phyloP scores from a whole-genome alignment of 2,329 filamentous ascomycete species.

The Metarhizium robertsii region DNA sequence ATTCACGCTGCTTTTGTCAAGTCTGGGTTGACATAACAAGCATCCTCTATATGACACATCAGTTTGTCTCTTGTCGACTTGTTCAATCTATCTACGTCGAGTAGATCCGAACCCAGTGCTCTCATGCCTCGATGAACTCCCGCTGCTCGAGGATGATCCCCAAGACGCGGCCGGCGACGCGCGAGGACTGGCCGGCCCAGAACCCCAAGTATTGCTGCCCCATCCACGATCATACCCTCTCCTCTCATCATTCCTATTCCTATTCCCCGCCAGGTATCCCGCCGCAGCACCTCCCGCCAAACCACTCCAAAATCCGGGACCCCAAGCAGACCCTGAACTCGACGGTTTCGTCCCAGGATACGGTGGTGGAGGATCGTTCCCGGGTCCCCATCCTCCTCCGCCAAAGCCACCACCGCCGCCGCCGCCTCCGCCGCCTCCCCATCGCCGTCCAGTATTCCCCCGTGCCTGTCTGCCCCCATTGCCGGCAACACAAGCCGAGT shows the following conservation, averaged over 20 bases:
- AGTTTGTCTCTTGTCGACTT: neutral
- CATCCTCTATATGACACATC: neutral
- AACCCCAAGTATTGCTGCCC: conserved; percentile 18
- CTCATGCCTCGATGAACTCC: conserved; percentile 42
- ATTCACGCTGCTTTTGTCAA: too few species aligned
- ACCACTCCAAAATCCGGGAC: conserved; percentile 67
- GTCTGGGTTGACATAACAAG: neutral
- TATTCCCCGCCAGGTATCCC: conserved; percentile 51
- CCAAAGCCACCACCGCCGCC: conserved; percentile 27
- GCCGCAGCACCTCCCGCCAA: conserved; percentile 60
- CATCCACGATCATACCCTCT: conserved; percentile 15
- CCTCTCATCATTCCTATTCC: conserved; percentile 25
- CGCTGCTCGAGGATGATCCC: conserved; percentile 21
- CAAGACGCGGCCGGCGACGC: conserved; percentile 20
- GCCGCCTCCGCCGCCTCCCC: conserved; percentile 24
- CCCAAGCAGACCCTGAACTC: conserved; percentile 36
- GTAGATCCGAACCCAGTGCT: conserved; percentile 69
- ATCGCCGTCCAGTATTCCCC: conserved; percentile 19
- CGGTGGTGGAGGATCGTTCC: conserved; percentile 43
- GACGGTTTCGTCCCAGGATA: conserved; percentile 30
- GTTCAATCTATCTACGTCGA: conserved; percentile 36
- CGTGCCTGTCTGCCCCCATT: conserved; percentile 7
- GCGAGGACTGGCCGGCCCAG: conserved; percentile 12
- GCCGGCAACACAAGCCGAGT: conserved; percentile 33
- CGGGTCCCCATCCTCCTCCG: conserved; percentile 19